These are phyloP conservation scores for Trichoderma sp. DNA, from an alignment of 2,329 filamentous ascomycete genomes.

Conservation along the genomic window DNA sequence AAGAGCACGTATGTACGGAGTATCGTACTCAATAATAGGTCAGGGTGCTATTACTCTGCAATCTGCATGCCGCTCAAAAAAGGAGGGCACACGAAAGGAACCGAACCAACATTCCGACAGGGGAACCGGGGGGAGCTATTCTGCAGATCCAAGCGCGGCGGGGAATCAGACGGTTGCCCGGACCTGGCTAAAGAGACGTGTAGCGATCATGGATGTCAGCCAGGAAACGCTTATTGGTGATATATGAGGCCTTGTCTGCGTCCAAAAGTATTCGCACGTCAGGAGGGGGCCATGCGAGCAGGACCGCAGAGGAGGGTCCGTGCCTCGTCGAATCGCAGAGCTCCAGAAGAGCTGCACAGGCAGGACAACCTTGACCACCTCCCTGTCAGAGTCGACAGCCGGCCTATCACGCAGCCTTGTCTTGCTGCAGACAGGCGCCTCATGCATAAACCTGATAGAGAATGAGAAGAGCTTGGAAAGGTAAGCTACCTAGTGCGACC, in stretches of 20 bases:
- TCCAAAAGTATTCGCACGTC: constrained; percentile 8
- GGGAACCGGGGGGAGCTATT: background rate
- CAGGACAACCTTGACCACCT: background rate
- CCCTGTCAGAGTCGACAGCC: background rate
- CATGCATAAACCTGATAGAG: constrained; percentile 22
- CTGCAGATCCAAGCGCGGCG: constrained; percentile 27
- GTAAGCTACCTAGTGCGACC: constrained; percentile 15
- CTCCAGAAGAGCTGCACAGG: background rate
- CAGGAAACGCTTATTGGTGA: no score
- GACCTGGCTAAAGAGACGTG: no score
- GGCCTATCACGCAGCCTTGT: constrained; percentile 3
- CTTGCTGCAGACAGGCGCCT: constrained; percentile 13
- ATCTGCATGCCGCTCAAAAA: background rate
- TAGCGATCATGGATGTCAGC: no score
- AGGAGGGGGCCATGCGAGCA: background rate
- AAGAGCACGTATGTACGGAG: background rate
- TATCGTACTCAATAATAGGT: background rate
- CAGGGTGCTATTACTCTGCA: background rate
- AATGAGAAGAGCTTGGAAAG: constrained; percentile 12
- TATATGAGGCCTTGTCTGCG: background rate
- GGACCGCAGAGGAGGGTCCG: background rate
- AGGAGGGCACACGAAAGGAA: background rate
- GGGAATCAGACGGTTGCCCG: constrained; percentile 20
- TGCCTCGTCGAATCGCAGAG: background rate
- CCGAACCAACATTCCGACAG: no score